Evolutionary conservation across 2,329 filamentous ascomycete genomes (phyloP), one percentile per base, ranked within the genome.

Genomic region (Elsinoe arachidis): DNA sequence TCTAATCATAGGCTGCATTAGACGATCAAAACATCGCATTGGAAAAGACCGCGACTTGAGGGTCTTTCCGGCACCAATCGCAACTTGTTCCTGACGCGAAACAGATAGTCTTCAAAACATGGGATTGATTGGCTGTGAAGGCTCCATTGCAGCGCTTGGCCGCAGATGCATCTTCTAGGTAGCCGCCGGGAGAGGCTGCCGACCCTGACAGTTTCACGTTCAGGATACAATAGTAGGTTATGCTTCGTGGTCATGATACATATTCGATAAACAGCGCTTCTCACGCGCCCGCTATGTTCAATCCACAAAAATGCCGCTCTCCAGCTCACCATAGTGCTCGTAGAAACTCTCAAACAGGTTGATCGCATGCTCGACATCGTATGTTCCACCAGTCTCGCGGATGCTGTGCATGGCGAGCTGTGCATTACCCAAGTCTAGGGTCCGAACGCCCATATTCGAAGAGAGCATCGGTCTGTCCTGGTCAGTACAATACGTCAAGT

Each of bases 391-490:
- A 43, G 89, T 96, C 78, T 97, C 93, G 56, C 93, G 84, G 67
- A 96, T 96, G 68, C 88, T 93, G 74, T 97, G 92, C 93, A 97
- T 97, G 69, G 87, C 90, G 62, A 96, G 77, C 76, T 97, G 92
- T 26, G 92, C 86, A 73, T 96, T 97, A 9, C 92, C 92, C 58
- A 97, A 74, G 73, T 99, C 93, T 44, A 99, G 78, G 1, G 93
- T 97, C 61, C 93, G 80, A 56, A 90, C 84, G 58, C 93, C 93
- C 65, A 97, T 76, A 59, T 86, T 86, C 21, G 92, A 90, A 56
- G 87, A 88, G 46, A 97, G 78, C 85, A 96, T 96, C n/a, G 93
- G 93, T 0, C 60, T 60, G 37, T 11, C 5, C 35, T 34, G 6
- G 54, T 56, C 47, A 51, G 39, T 12, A 53, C 15, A 12, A 49